phyloP scores from a whole-genome alignment of 1,284 basidiomycete species.

The Salmacisia buchloeana region DNA sequence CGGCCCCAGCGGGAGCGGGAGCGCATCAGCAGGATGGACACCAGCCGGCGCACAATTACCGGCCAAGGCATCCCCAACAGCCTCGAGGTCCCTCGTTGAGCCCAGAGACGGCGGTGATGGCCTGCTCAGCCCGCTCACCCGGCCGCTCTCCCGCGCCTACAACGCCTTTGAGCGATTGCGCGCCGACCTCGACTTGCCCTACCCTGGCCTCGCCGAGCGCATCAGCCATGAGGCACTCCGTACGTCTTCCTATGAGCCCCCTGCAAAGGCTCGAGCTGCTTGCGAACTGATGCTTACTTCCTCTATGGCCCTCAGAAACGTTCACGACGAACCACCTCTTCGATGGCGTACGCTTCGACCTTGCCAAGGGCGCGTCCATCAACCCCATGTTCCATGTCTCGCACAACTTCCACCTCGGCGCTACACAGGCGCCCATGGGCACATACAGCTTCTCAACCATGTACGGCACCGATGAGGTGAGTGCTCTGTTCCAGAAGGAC shows the following conservation, averaged over 20 bases:
- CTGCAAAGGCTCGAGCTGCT: too few species aligned
- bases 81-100: too few species aligned
- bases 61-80: background rate
- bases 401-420: constrained; percentile 82
- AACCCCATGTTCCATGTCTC: constrained; percentile 97
- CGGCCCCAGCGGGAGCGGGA: background rate
- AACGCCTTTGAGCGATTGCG: background rate
- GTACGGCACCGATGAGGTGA: constrained; percentile 78
- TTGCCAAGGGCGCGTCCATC: constrained; percentile 86
- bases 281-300: too few species aligned
- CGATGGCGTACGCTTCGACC: constrained; percentile 91
- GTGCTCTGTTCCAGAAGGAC: too few species aligned
- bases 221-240: constrained; percentile 54
- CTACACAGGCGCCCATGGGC: constrained; percentile 55
- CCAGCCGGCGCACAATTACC: background rate
- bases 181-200: constrained; percentile 34
- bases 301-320: background rate
- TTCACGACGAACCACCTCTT: constrained; percentile 83
- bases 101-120: background rate
- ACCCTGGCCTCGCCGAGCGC: constrained; percentile 45
- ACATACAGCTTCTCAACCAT: constrained; percentile 94
- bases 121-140: background rate
- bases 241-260: too few species aligned
- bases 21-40: background rate
- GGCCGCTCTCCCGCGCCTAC: background rate